These are phyloP conservation scores for Spiromastix sp. DNA, from an alignment of 2,329 filamentous ascomycete genomes.

Conservation along the genomic window DNA sequence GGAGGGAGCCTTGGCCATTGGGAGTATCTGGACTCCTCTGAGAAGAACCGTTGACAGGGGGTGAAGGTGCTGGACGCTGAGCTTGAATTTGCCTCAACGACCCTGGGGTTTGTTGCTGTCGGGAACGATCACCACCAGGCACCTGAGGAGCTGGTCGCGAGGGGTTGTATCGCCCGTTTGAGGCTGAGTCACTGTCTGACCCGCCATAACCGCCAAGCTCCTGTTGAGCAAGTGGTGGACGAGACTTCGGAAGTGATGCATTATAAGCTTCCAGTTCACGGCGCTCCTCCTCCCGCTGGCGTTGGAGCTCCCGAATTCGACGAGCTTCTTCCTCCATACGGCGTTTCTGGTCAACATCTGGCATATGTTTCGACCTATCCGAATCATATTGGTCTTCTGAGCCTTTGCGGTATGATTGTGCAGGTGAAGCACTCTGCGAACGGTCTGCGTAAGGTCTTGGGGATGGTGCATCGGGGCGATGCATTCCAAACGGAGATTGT, in stretches of 20 bases:
- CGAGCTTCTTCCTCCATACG: conserved; percentile 46
- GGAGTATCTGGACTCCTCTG: conserved; percentile 17
- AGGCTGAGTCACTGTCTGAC: conserved; percentile 39
- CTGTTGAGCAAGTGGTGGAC: conserved; percentile 73
- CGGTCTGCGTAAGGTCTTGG: conserved; percentile 18
- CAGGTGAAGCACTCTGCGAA: conserved; percentile 24
- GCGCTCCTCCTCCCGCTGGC: conserved; percentile 41
- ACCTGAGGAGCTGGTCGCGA: conserved; percentile 74
- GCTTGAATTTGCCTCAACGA: conserved; percentile 50
- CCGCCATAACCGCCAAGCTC: conserved; percentile 67
- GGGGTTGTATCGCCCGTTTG: conserved; percentile 69
- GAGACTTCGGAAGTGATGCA: conserved; percentile 72
- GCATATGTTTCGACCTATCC: conserved; percentile 46
- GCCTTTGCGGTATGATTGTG: conserved; percentile 35
- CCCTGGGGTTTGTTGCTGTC: conserved; percentile 39
- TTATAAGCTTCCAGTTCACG: conserved; percentile 83
- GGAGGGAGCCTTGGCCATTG: conserved; percentile 24
- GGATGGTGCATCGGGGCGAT: conserved; percentile 35
- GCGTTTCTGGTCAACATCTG: conserved; percentile 40
- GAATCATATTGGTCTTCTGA: conserved; percentile 39
- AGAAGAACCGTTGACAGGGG: conserved; percentile 36
- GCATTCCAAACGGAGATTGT: conserved; percentile 41
- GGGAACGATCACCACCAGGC: conserved; percentile 43
- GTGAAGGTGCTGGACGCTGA: conserved; percentile 72
- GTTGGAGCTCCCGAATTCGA: conserved; percentile 25